These are phyloP conservation scores for Kwoniella bestiolae DNA, from an alignment of 768 basidiomycete species.

Conservation along the genomic window DNA sequence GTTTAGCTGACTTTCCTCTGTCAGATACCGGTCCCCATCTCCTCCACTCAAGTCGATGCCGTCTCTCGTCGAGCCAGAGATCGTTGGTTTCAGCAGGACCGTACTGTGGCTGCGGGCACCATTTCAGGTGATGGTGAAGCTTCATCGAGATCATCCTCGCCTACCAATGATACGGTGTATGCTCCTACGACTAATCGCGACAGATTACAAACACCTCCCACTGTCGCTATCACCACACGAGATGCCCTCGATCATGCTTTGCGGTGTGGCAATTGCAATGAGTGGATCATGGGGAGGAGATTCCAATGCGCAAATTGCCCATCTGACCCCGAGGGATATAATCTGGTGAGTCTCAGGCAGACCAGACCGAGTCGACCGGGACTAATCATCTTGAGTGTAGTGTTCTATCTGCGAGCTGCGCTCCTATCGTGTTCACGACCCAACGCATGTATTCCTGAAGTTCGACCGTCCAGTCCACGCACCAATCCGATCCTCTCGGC, in stretches of 20 bases:
- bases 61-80: conserved; percentile 75
- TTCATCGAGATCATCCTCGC: conserved; percentile 66
- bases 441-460: conserved; percentile 86
- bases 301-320: conserved; percentile 92
- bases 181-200: conserved; percentile 43
- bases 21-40: conserved; percentile 84
- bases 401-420: conserved; percentile 77
- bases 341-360: conserved; percentile 64
- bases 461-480: conserved; percentile 76
- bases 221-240: conserved; percentile 6
- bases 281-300: conserved; percentile 71
- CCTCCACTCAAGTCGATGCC: conserved; percentile 71
- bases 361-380: conserved; percentile 4
- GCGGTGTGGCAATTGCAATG: conserved; percentile 42
- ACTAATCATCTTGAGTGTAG: conserved; percentile 60
- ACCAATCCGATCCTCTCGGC: conserved; percentile 63
- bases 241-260: conserved; percentile 47
- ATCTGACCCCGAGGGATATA: conserved; percentile 71
- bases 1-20: not conserved
- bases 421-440: conserved; percentile 80
- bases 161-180: conserved; percentile 72
- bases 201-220: not conserved
- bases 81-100: conserved; percentile 78
- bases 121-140: not conserved
- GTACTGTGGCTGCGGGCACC: conserved; percentile 63